Base-by-base conservation (phyloP, 805 yeast species). In the Starmerella sp. region DNA sequence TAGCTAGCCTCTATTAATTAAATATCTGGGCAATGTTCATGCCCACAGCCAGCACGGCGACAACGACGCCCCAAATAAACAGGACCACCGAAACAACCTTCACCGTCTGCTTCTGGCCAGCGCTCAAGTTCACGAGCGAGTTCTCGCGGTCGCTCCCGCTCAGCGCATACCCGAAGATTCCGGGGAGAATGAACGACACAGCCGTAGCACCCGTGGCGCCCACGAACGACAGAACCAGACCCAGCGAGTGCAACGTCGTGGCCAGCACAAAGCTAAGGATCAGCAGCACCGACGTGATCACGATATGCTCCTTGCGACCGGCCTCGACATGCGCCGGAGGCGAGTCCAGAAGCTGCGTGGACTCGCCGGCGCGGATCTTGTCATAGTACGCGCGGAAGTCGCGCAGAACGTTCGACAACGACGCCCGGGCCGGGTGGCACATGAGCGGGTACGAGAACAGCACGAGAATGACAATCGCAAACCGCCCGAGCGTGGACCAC, bases 171-270 rank as follows among this genome's bases (percentile, higher is more conserved):
- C 91, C 95, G 66, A 89, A 87, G 28, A 87, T 71, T 0, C 96
- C 96, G 0, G 97, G 97, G 48, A 89, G 74, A 32, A 87, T 88
- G 66, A 89, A 89, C 11, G 96, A 88, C 51, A 90, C 88, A 5
- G 95, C 80, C 0, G 96, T 89, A 0, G 95, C 86, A 0, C 96
- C 96, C 0, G 96, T 88, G 0, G 96, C 86, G 2, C 97, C 97
- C 4, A 89, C 95, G 60, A 89, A 73, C 1, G 95, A 89, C 61
- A 89, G 72, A 13, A 90, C 90, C 48, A 82, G 77, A 31, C 91
- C 95, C 61, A 89, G 78, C 0, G 95, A 86, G 13, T 72, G 72
- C 34, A 89, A 83, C 4, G 79, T 67, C 37, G 83, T 69, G 0
- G 96, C 93, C 9, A 84, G 72, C 0, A 72, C 53, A 65, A 84